These are phyloP conservation scores for Nannochloropsis gaditana DNA, from an alignment of 108 stramenopile genomes.

Conservation along the genomic window DNA sequence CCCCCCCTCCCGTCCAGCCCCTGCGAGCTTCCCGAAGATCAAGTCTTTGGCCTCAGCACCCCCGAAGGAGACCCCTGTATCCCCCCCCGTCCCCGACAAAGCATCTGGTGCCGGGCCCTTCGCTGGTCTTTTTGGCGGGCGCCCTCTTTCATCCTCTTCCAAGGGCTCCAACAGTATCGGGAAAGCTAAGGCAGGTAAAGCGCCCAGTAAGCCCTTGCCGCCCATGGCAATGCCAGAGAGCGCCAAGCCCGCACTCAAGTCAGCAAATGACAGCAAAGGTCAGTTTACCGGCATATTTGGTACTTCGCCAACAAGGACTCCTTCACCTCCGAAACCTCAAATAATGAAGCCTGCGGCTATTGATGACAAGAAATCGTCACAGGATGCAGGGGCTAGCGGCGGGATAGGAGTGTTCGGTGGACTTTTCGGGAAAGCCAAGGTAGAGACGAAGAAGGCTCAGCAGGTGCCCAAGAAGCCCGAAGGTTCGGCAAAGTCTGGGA, in stretches of 20 bases:
- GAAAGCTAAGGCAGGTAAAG: conserved; percentile 5
- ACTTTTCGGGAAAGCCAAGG: background rate
- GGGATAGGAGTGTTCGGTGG: background rate
- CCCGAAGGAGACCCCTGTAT: too few relatives aligned
- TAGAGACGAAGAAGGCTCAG: background rate
- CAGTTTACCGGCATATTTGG: background rate
- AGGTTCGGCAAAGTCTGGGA: background rate
- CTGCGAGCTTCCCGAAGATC: background rate
- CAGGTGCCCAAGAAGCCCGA: background rate
- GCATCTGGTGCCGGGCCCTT: background rate
- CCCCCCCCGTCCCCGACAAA: too few relatives aligned
- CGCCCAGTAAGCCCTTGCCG: background rate
- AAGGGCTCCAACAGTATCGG: background rate
- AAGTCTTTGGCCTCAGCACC: background rate
- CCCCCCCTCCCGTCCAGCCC: background rate
- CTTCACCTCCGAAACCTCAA: background rate
- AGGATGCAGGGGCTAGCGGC: background rate
- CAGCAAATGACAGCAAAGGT: background rate
- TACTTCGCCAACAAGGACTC: background rate
- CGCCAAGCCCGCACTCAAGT: background rate
- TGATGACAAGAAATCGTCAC: background rate
- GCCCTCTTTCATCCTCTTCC: background rate
- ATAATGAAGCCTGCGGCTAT: background rate
- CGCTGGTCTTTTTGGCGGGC: background rate
- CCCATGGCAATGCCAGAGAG: background rate